Percentiles rank a stretch among this genome's conserved stretches.
These are phyloP conservation scores for Tagetes erecta DNA, from an alignment of 129 eudicot genomes.

Conservation along the genomic window DNA sequence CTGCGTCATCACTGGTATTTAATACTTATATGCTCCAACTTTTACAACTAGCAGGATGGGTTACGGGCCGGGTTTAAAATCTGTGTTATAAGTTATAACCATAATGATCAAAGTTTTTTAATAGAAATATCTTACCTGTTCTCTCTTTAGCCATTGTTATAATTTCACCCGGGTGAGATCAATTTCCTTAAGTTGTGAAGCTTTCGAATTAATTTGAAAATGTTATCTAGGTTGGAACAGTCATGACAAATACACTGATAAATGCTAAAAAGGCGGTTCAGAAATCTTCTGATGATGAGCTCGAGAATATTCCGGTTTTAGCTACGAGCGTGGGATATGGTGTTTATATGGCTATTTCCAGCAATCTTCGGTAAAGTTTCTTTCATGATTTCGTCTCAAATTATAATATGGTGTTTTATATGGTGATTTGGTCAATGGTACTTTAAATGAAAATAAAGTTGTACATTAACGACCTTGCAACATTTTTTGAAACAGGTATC, in stretches of 20 bases:
- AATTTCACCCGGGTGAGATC: background rate
- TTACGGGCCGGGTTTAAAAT: background rate
- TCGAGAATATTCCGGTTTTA: conserved; percentile 69
- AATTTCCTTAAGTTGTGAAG: background rate
- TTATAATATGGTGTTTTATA: no score
- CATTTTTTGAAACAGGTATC: conserved; percentile 56
- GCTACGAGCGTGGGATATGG: conserved; percentile 87
- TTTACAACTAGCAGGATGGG: background rate
- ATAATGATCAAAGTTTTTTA: background rate
- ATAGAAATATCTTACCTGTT: background rate
- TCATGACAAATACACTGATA: conserved; percentile 65
- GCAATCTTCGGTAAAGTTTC: conserved; percentile 78
- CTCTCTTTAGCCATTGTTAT: background rate
- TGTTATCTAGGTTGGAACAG: conserved; percentile 65
- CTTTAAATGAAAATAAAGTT: background rate
- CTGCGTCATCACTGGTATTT: conserved; percentile 82
- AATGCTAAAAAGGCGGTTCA: conserved; percentile 71
- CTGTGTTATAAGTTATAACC: background rate
- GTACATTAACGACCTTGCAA: no score
- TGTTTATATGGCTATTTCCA: conserved; percentile 87
- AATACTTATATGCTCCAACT: conserved; percentile 4
- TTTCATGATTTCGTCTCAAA: background rate
- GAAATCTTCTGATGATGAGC: conserved; percentile 47
- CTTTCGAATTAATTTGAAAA: conserved; percentile 9
- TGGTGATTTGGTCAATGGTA: background rate